Evolutionary conservation across 768 basidiomycete species (phyloP).

Genomic region (Leccinellum albellum): DNA sequence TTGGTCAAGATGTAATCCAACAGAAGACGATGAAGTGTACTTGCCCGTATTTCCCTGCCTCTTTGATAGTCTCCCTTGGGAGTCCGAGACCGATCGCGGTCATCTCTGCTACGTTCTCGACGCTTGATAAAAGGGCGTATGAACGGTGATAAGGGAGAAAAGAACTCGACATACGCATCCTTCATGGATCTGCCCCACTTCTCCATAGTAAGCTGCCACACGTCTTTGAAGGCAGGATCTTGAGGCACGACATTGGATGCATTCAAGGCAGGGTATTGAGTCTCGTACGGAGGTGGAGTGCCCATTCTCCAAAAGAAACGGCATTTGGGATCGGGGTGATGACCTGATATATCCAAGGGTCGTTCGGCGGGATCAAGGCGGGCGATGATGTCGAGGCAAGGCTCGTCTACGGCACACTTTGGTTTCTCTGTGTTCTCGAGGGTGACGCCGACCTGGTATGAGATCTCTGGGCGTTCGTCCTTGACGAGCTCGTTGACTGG

Average conservation of each 20-base stretch:
- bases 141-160: constrained; percentile 4
- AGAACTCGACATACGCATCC: constrained; percentile 55
- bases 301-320: constrained; percentile 91
- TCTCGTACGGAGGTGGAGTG: constrained; percentile 69
- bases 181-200: constrained; percentile 90
- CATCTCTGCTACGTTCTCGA: constrained; percentile 87
- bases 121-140: constrained; percentile 41
- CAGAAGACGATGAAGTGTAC: constrained; percentile 17
- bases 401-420: constrained; percentile 77
- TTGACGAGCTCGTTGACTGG: constrained; percentile 54
- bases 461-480: constrained; percentile 81
- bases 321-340: constrained; percentile 90
- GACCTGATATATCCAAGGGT: constrained; percentile 78
- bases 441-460: constrained; percentile 92
- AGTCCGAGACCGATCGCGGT: constrained; percentile 78
- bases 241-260: constrained; percentile 80
- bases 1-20: not conserved
- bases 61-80: constrained; percentile 61
- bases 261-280: constrained; percentile 71
- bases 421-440: constrained; percentile 96
- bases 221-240: constrained; percentile 48
- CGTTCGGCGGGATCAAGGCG: constrained; percentile 72
- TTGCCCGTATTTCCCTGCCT: constrained; percentile 84
- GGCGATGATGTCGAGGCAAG: constrained; percentile 78
- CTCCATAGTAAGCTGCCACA: constrained; percentile 74